phyloP scores from a whole-genome alignment of 169 alveolate species.

The Eimeria tenella region DNA sequence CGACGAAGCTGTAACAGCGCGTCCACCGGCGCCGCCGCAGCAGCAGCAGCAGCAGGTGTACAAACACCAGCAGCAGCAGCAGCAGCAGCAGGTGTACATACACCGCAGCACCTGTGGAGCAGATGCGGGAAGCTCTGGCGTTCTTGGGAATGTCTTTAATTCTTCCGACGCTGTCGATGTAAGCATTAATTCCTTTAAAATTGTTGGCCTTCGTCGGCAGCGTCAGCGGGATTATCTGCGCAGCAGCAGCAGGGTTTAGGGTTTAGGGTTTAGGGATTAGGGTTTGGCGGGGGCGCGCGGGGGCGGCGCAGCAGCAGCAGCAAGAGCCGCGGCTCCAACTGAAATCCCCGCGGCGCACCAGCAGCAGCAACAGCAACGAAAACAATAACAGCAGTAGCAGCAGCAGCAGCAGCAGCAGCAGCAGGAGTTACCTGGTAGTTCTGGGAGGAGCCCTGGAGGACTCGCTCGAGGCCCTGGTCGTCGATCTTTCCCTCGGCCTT shows the following conservation, averaged over 20 bases:
- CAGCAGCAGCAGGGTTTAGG: neutral
- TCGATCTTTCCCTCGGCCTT: conserved; percentile 76
- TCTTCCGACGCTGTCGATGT: conserved; percentile 92
- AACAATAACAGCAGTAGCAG: neutral
- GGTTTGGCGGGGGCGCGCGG: neutral
- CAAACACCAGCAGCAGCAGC: neutral
- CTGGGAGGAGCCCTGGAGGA: conserved; percentile 15
- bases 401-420: conserved; percentile 11
- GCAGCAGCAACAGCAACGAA: neutral
- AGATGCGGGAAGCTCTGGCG: conserved; percentile 92
- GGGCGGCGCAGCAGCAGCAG: conserved; percentile 4
- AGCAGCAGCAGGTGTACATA: neutral
- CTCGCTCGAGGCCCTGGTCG: conserved; percentile 57
- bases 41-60: neutral
- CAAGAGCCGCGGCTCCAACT: neutral
- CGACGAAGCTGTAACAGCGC: neutral
- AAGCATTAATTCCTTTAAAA: conserved; percentile 89
- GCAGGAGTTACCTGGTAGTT: neutral
- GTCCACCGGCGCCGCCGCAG: neutral
- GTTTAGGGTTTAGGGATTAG: no score
- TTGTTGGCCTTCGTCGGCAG: conserved; percentile 89
- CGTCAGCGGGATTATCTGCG: conserved; percentile 92
- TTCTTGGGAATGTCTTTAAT: conserved; percentile 91
- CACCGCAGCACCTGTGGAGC: conserved; percentile 87
- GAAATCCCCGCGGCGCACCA: neutral